phyloP scores from a whole-genome alignment of 805 yeast species.

The Candida ulmi region DNA sequence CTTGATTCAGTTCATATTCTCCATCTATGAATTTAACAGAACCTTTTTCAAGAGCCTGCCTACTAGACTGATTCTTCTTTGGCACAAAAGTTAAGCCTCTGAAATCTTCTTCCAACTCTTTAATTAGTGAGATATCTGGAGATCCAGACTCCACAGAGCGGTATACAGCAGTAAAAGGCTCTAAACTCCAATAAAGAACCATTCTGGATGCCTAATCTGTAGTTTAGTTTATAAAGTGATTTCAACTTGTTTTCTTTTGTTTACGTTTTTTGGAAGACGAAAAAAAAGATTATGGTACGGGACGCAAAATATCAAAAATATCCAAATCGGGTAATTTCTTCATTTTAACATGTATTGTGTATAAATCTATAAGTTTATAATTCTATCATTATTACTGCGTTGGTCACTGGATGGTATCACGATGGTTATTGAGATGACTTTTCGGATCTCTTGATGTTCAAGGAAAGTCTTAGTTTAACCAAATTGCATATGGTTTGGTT shows the following conservation, averaged over 20 bases:
- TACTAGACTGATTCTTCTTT: slow-evolving; percentile 39
- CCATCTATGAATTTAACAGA: slow-evolving; percentile 47
- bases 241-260: slow-evolving; percentile 3
- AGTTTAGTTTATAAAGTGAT: background rate
- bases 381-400: too few relatives aligned
- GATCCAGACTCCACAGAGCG: slow-evolving; percentile 12
- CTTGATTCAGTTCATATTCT: slow-evolving; percentile 55
- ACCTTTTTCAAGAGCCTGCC: slow-evolving; percentile 41
- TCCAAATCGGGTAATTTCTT: background rate
- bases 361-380: background rate
- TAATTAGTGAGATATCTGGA: slow-evolving; percentile 9
- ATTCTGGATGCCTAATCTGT: slow-evolving; percentile 2
- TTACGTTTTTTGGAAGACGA: slow-evolving; percentile 1
- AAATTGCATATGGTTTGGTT: slow-evolving; percentile 28
- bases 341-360: background rate
- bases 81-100: slow-evolving; percentile 35
- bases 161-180: slow-evolving; percentile 14
- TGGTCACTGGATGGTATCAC: too few relatives aligned
- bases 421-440: background rate
- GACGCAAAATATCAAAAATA: background rate
- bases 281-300: background rate
- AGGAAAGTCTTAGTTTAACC: slow-evolving; percentile 27
- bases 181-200: slow-evolving; percentile 18
- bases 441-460: slow-evolving; percentile 12
- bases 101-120: slow-evolving; percentile 40